These are phyloP conservation scores for Ceratocystis lukuohia DNA, from an alignment of 2,329 filamentous ascomycete genomes.

Conservation along the genomic window DNA sequence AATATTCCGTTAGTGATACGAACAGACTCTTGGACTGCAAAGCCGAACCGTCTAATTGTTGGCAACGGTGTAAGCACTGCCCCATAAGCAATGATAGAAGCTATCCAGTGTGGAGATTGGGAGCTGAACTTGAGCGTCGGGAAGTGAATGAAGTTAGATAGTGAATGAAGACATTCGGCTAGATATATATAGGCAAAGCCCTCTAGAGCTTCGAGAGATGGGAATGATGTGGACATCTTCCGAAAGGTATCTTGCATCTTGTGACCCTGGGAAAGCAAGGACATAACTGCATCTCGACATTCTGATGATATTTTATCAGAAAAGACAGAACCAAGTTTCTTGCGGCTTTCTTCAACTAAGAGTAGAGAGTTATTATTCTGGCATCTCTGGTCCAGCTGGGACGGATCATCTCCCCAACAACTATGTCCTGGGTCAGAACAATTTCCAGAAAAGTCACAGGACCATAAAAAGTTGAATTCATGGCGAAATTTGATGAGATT, in stretches of 20 bases:
- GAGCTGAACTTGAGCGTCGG: slow-evolving; percentile 43
- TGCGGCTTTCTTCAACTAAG: slow-evolving; percentile 30
- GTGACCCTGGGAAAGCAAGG: slow-evolving; percentile 48
- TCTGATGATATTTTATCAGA: slow-evolving; percentile 34
- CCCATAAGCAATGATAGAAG: slow-evolving; percentile 46
- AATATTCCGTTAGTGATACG: slow-evolving; percentile 25
- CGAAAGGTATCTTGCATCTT: slow-evolving; percentile 36
- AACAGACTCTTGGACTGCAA: slow-evolving; percentile 40
- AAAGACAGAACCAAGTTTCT: slow-evolving; percentile 30
- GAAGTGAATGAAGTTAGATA: slow-evolving; percentile 49
- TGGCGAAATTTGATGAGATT: slow-evolving; percentile 15
- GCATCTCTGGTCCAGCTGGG: slow-evolving; percentile 27
- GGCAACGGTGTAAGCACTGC: slow-evolving; percentile 44
- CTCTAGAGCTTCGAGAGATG: slow-evolving; percentile 46
- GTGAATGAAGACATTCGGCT: slow-evolving; percentile 41
- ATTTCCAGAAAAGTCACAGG: slow-evolving; percentile 6
- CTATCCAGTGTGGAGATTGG: slow-evolving; percentile 46
- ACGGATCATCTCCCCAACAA: slow-evolving; percentile 31
- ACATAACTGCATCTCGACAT: slow-evolving; percentile 48
- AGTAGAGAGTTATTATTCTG: slow-evolving; percentile 20
- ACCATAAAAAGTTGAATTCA: slow-evolving; percentile 16
- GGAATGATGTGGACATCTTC: slow-evolving; percentile 47
- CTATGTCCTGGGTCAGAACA: slow-evolving; percentile 31
- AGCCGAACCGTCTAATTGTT: slow-evolving; percentile 48
- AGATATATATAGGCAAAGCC: slow-evolving; percentile 48